These are phyloP conservation scores for Eutrema japonicum DNA, from an alignment of 345 rosid species.

Conservation along the genomic window DNA sequence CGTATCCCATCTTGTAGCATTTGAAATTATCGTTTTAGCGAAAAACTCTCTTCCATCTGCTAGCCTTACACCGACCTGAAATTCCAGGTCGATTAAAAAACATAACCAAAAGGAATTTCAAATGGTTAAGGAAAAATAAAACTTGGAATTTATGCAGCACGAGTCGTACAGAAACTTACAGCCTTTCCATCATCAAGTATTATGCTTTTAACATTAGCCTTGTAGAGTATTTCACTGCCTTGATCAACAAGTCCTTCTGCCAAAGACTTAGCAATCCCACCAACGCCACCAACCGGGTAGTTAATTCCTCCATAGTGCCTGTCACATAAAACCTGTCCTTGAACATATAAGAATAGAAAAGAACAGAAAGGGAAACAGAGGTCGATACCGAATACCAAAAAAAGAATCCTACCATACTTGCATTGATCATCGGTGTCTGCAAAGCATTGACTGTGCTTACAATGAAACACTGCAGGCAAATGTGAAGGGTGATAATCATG, in stretches of 20 bases:
- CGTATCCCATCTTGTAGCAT: conserved; percentile 99
- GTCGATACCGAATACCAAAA: conserved; percentile 12
- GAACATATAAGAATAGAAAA: conserved; percentile 25
- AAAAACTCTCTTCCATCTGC: conserved; percentile 83
- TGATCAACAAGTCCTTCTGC: conserved; percentile 77
- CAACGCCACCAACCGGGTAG: conserved; percentile 96
- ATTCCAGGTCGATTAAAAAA: conserved; percentile 11
- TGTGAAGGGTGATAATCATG: conserved; percentile 17
- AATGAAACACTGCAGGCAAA: conserved; percentile 82
- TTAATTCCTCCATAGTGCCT: conserved; percentile 97
- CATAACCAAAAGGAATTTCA: conserved; percentile 5
- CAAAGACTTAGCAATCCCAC: conserved; percentile 84
- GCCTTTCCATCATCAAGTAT: conserved; percentile 82
- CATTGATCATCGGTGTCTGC: conserved; percentile 96
- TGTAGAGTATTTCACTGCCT: conserved; percentile 86
- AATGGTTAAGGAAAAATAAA: background rate
- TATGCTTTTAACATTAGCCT: conserved; percentile 74
- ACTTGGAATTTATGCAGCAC: background rate
- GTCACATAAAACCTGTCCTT: conserved; percentile 85
- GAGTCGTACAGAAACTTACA: conserved; percentile 54
- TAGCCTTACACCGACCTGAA: conserved; percentile 84
- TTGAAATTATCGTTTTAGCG: conserved; percentile 80
- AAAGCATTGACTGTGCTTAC: conserved; percentile 90
- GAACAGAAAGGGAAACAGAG: background rate
- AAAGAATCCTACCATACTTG: conserved; percentile 72